Conservation (phyloP, 2,329 filamentous ascomycete species). For the Botrytis sinoallii region DNA sequence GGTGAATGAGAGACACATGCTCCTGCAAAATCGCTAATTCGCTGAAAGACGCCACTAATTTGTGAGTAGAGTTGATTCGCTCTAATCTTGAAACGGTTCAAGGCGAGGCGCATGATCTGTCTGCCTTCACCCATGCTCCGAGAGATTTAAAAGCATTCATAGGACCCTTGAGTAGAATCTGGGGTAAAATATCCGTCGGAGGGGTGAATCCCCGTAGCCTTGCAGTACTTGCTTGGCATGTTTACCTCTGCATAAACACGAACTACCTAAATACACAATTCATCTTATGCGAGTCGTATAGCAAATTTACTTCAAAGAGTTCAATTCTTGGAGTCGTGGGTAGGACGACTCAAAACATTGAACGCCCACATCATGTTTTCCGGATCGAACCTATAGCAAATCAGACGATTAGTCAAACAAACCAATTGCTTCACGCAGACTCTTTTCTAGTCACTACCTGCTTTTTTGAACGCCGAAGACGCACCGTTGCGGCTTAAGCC, state of each 20-base stretch:
- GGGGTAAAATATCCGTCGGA: not conserved
- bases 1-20: constrained; percentile 8
- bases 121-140: not conserved
- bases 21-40: not conserved
- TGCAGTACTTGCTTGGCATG: not conserved
- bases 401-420: not conserved
- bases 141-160: not conserved
- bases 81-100: not conserved
- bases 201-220: not conserved
- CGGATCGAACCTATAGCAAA: not conserved
- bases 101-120: constrained; percentile 8
- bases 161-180: not conserved
- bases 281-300: constrained; percentile 1
- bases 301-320: not conserved
- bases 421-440: not conserved
- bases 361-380: not conserved
- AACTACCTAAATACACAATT: not conserved
- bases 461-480: not conserved
- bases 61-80: not conserved
- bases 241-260: not conserved
- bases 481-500: constrained; percentile 5
- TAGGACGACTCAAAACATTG: not conserved
- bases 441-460: not conserved
- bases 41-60: not conserved
- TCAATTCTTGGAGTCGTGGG: not conserved